Evolutionary conservation across 805 yeast genomes (phyloP).

Genomic region (Candida xyloterini): DNA sequence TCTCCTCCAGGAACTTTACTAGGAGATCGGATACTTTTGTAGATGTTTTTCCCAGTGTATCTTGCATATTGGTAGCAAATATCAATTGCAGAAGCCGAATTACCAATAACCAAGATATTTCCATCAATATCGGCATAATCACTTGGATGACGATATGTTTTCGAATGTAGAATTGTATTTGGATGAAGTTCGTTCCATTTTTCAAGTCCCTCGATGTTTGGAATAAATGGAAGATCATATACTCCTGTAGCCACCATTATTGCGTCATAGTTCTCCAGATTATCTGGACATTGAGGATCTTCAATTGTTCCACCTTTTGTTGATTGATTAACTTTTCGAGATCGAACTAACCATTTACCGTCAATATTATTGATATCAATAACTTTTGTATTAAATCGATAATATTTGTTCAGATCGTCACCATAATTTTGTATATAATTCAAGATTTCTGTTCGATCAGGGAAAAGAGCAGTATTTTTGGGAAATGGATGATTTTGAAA

Average conservation of each 20-base stretch:
- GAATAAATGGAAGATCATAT: constrained; percentile 56
- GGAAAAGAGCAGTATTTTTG: constrained; percentile 46
- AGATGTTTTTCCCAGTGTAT: constrained; percentile 38
- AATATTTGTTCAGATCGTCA: constrained; percentile 36
- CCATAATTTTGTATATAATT: constrained; percentile 56
- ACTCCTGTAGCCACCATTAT: constrained; percentile 65
- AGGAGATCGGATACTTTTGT: constrained; percentile 49
- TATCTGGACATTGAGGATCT: constrained; percentile 18
- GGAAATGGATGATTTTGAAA: constrained; percentile 53
- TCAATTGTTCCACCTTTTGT: constrained; percentile 32
- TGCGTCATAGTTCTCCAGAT: constrained; percentile 52
- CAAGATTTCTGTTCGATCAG: constrained; percentile 54
- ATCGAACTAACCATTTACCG: constrained; percentile 44
- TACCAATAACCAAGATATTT: constrained; percentile 66
- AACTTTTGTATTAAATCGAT: constrained; percentile 47
- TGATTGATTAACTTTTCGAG: constrained; percentile 31
- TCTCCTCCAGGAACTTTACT: constrained; percentile 42
- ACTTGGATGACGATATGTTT: constrained; percentile 47
- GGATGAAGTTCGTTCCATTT: constrained; percentile 46
- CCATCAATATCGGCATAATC: constrained; percentile 37
- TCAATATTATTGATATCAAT: constrained; percentile 34
- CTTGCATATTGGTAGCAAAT: constrained; percentile 59
- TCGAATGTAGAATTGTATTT: constrained; percentile 53
- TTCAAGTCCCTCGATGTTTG: constrained; percentile 51
- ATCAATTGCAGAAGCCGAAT: constrained; percentile 72